A percentile compares a stretch with the other conserved stretches of the same genome.
Evolutionary conservation across 208 protist species (phyloP).

Genomic region (Vickermania ingenoplastis): DNA sequence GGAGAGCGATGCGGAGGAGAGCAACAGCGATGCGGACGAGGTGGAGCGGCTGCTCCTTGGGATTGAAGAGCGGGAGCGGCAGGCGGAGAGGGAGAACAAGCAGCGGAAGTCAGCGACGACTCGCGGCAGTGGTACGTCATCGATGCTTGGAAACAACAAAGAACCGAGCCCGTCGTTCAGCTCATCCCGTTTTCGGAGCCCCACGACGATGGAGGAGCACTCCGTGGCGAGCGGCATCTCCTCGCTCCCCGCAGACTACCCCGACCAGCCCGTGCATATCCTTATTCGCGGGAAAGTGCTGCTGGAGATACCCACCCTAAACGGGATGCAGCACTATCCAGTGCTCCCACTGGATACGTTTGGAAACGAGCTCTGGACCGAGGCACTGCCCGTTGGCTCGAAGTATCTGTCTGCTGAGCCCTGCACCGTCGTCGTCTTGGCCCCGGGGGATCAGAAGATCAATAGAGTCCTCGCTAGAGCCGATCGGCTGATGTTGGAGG

Average conservation of each 20-base stretch:
- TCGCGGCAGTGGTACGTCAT: too few species aligned
- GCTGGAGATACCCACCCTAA: conserved; percentile 16
- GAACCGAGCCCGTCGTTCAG: neutral
- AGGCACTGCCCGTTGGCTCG: conserved; percentile 34
- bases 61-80: neutral
- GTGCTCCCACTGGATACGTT: conserved; percentile 50
- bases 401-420: conserved; percentile 41
- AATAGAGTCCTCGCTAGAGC: conserved; percentile 12
- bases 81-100: too few species aligned
- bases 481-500: conserved; percentile 22
- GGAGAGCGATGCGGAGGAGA: neutral
- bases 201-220: neutral
- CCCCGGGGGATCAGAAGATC: conserved; percentile 8
- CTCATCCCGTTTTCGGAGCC: neutral
- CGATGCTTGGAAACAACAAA: neutral
- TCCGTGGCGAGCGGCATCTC: neutral
- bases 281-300: conserved; percentile 27
- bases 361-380: conserved; percentile 29
- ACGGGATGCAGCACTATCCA: conserved; percentile 23
- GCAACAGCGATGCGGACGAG: neutral
- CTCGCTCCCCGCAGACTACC: neutral
- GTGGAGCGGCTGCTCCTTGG: neutral
- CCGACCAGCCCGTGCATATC: conserved; percentile 16
- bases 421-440: conserved; percentile 30
- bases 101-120: too few species aligned